phyloP scores from a whole-genome alignment of 2,329 filamentous ascomycete genomes.

The Ophiocordyceps australis region DNA sequence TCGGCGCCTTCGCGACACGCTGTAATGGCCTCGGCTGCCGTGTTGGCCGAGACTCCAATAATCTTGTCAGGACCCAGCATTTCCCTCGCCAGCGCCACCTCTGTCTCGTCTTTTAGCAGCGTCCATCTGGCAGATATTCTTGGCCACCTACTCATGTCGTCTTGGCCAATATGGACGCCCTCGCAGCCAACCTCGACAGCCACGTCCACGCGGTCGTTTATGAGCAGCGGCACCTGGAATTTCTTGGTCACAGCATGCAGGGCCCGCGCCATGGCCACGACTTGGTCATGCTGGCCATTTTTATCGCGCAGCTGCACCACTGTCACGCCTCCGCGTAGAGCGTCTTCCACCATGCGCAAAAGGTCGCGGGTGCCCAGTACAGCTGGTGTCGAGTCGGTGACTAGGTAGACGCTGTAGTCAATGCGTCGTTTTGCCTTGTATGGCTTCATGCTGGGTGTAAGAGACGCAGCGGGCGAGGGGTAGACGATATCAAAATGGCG shows the following conservation, averaged over 20 bases:
- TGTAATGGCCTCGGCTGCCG: constrained; percentile 48
- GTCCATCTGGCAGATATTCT: too few species aligned
- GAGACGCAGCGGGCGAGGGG: too few species aligned
- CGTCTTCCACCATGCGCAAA: constrained; percentile 53
- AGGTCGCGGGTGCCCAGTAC: constrained; percentile 61
- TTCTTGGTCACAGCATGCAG: constrained; percentile 54
- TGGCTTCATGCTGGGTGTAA: too few species aligned
- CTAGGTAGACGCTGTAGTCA: constrained; percentile 74
- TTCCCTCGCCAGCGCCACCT: constrained; percentile 33
- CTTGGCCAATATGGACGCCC: constrained; percentile 87
- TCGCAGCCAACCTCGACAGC: constrained; percentile 73
- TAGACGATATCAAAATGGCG: too few species aligned
- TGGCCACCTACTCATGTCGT: constrained; percentile 55
- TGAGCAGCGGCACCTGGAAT: constrained; percentile 60
- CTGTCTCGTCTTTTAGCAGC: too few species aligned
- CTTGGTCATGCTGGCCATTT: constrained; percentile 50
- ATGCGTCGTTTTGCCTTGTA: constrained; percentile 12
- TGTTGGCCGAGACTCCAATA: constrained; percentile 77
- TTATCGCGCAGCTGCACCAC: constrained; percentile 89
- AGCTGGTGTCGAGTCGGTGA: constrained; percentile 79
- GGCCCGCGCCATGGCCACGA: constrained; percentile 51
- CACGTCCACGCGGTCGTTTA: constrained; percentile 88
- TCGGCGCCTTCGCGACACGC: constrained; percentile 66
- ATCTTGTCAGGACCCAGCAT: constrained; percentile 63
- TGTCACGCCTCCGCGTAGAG: constrained; percentile 64